Evolutionary conservation across 176 grass and related monocot species (phyloP), one percentile per base, ranked within the genome.

Genomic region (Bonia amplexicaulis): DNA sequence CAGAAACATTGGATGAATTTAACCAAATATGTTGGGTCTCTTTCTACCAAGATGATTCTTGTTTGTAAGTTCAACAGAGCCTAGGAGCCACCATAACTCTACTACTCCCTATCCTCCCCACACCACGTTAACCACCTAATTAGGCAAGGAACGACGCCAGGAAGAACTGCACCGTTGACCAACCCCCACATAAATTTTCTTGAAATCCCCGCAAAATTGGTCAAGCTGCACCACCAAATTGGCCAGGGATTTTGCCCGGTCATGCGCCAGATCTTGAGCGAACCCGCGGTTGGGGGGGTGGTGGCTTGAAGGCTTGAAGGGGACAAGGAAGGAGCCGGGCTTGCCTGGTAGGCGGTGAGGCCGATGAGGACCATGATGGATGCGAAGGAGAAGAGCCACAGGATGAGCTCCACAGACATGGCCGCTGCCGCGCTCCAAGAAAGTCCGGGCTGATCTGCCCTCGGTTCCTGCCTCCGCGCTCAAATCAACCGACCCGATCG

Each of bases 321-420:
- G 52, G n/a, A 72, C 26, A 39, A 66, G 74, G 60, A 40, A 61
- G 15, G 26, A 20, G 70, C n/a, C 0, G 68, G 33, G 73, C 73
- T 88, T 85, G 88, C 92, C 92, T 97, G 95, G 80, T 91, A 95
- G 10, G 90, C 88, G 40, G 87, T 91, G 72, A 97, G 84, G 31
- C 83, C 95, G 80, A 97, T 77, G 55, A 97, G 88, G 26, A 84
- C 76, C 76, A 97, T 93, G 55, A 95, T 49, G 23, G 88, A 91
- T 23, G 74, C 85, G 73, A 97, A 97, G 87, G 90, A 90, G 85
- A 93, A 82, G 52, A 95, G 73, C 92, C 95, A 97, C 22, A 95
- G 87, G 44, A 97, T 33, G 66, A 97, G 90, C 76, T 97, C 92
- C 79, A 90, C 66, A 73, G 85, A 92, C 95, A 95, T 94, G 74